Conservation (phyloP, 192 early-diverging fungal genomes). For the Allomyces macrogynus region DNA sequence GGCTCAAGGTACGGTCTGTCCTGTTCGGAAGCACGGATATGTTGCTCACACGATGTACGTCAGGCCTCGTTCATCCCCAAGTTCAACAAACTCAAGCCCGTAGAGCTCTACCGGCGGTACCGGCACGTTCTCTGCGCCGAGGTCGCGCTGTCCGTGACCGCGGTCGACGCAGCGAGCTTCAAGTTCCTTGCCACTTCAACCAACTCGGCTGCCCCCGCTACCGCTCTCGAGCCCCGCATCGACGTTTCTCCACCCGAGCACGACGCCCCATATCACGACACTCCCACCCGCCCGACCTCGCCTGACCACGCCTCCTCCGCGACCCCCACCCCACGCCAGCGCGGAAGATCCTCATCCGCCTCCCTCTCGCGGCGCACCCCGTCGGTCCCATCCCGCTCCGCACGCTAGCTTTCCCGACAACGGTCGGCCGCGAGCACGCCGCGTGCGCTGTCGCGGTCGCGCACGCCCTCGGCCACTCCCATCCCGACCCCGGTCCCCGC, state of each 20-base stretch:
- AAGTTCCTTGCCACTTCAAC: background rate
- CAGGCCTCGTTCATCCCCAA: slow-evolving; percentile 69
- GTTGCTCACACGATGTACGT: no score
- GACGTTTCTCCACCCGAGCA: no score
- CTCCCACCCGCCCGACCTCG: no score
- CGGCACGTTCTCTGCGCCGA: background rate
- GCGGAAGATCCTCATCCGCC: no score
- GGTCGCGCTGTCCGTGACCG: background rate
- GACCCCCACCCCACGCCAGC: no score
- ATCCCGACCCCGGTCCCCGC: background rate
- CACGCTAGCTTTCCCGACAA: background rate
- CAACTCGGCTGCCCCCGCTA: background rate
- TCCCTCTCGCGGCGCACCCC: no score
- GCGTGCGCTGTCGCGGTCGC: background rate
- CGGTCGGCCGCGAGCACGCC: background rate
- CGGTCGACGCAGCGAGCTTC: background rate
- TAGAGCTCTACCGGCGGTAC: background rate
- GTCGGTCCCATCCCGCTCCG: no score
- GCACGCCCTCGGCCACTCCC: background rate
- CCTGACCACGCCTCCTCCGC: no score
- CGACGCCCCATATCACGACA: no score
- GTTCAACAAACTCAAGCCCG: slow-evolving; percentile 58
- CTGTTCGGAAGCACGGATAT: no score
- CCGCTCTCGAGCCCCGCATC: no score
- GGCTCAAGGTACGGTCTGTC: no score